Percentiles rank a stretch among this genome's conserved stretches.
Evolutionary conservation across 2,329 filamentous ascomycete species (phyloP).

Genomic region (Hawksworthiomyces lignivorus): DNA sequence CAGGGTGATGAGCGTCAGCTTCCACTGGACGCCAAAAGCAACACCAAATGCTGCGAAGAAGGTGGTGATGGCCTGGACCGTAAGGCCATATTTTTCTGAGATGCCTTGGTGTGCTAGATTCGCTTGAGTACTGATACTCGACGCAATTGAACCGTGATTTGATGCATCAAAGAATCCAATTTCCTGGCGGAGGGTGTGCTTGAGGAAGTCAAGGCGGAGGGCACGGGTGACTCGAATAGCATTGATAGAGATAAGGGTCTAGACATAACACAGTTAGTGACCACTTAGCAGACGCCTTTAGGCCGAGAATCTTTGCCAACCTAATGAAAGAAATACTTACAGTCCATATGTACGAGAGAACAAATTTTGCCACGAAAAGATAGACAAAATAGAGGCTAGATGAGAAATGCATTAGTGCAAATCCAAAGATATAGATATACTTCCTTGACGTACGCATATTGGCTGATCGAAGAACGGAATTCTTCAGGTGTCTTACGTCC

Average conservation of each 20-base stretch:
- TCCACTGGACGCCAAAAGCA: constrained; percentile 85
- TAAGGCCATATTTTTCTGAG: constrained; percentile 77
- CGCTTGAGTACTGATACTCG: constrained; percentile 85
- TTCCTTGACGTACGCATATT: constrained; percentile 26
- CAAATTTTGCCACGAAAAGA: constrained; percentile 47
- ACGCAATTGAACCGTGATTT: constrained; percentile 27
- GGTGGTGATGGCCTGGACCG: constrained; percentile 65
- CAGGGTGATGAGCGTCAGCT: constrained; percentile 76
- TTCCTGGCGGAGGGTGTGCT: constrained; percentile 22
- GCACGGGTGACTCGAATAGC: constrained; percentile 19
- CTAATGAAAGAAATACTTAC: too few relatives aligned
- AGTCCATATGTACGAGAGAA: constrained; percentile 46
- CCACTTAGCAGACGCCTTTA: too few relatives aligned
- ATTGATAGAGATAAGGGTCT: constrained; percentile 26
- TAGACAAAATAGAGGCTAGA: constrained; percentile 49
- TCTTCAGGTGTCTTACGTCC: constrained; percentile 32
- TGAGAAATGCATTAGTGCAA: neutral
- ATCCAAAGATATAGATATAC: constrained; percentile 16
- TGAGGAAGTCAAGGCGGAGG: constrained; percentile 32
- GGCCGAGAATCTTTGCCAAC: too few relatives aligned
- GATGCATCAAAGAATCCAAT: constrained; percentile 17
- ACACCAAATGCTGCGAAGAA: constrained; percentile 86
- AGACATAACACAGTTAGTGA: too few relatives aligned
- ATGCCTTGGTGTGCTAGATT: constrained; percentile 90
- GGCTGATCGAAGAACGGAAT: constrained; percentile 43